Percentiles rank a stretch among this genome's conserved stretches.
These are phyloP conservation scores for Tetracladium maxilliforme DNA, from an alignment of 2,329 filamentous ascomycete species.

Conservation along the genomic window DNA sequence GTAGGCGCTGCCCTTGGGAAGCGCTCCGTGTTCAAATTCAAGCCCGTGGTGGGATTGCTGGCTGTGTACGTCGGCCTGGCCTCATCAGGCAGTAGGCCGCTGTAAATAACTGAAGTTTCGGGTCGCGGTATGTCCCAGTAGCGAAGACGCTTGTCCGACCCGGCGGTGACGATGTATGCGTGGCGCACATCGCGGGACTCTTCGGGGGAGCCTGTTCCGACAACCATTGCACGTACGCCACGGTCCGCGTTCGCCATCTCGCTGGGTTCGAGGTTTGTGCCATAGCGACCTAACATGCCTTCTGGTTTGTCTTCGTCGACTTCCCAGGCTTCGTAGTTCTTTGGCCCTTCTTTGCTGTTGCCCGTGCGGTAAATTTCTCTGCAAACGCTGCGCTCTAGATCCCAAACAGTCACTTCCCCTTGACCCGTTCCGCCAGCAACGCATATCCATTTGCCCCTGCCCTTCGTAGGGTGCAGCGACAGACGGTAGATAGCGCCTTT, in stretches of 20 bases:
- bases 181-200: slow-evolving; percentile 60
- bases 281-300: slow-evolving; percentile 75
- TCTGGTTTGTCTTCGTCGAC: slow-evolving; percentile 83
- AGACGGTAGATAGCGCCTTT: slow-evolving; percentile 70
- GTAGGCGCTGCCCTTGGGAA: slow-evolving; percentile 11
- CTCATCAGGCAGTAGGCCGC: slow-evolving; percentile 58
- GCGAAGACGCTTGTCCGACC: slow-evolving; percentile 77
- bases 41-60: slow-evolving; percentile 43
- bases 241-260: slow-evolving; percentile 39
- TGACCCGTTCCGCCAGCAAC: slow-evolving; percentile 77
- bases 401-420: slow-evolving; percentile 90
- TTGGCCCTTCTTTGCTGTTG: slow-evolving; percentile 41
- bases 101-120: slow-evolving; percentile 68
- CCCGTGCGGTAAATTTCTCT: slow-evolving; percentile 71
- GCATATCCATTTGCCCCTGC: slow-evolving; percentile 72
- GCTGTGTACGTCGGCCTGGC: slow-evolving; percentile 58
- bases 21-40: slow-evolving; percentile 51
- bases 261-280: slow-evolving; percentile 53
- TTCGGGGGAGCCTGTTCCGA: slow-evolving; percentile 56
- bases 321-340: slow-evolving; percentile 69
- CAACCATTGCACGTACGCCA: slow-evolving; percentile 61
- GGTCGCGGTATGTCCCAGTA: slow-evolving; percentile 82
- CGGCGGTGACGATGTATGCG: slow-evolving; percentile 75
- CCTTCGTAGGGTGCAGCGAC: slow-evolving; percentile 62
- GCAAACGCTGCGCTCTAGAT: slow-evolving; percentile 79